Conservation (phyloP, 2,329 filamentous ascomycete species). For the Nemania sp. region DNA sequence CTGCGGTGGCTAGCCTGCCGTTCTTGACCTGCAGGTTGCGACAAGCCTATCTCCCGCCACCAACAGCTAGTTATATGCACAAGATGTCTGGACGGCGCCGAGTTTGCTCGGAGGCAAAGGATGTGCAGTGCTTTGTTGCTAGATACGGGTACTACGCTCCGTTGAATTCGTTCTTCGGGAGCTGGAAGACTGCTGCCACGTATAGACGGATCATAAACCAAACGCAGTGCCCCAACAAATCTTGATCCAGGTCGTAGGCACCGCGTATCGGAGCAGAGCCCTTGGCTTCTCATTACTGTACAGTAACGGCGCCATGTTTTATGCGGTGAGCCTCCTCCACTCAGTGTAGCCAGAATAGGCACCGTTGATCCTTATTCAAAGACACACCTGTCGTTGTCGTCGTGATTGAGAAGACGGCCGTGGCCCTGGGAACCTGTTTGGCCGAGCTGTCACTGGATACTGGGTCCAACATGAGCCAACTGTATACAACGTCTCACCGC, state of each 20-base stretch:
- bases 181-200: not conserved
- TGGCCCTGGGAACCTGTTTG: not conserved
- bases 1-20: not conserved
- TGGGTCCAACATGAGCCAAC: conserved; percentile 14
- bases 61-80: not conserved
- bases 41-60: not conserved
- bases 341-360: not conserved
- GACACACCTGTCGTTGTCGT: not conserved
- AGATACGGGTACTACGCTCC: not conserved
- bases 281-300: conserved; percentile 3
- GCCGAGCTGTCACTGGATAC: conserved; percentile 1
- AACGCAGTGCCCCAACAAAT: not conserved
- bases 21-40: conserved; percentile 3
- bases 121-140: not conserved
- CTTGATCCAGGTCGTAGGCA: not conserved
- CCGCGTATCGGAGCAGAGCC: conserved; percentile 1
- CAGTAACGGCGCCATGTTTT: not conserved
- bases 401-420: not conserved
- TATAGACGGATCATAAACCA: not conserved
- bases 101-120: conserved; percentile 1
- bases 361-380: not conserved
- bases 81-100: not conserved
- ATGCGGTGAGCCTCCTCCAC: conserved; percentile 1
- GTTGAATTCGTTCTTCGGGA: not conserved
- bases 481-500: conserved; percentile 20